phyloP scores from a whole-genome alignment of 139 green algal species.

The Zygnema cylindricum region DNA sequence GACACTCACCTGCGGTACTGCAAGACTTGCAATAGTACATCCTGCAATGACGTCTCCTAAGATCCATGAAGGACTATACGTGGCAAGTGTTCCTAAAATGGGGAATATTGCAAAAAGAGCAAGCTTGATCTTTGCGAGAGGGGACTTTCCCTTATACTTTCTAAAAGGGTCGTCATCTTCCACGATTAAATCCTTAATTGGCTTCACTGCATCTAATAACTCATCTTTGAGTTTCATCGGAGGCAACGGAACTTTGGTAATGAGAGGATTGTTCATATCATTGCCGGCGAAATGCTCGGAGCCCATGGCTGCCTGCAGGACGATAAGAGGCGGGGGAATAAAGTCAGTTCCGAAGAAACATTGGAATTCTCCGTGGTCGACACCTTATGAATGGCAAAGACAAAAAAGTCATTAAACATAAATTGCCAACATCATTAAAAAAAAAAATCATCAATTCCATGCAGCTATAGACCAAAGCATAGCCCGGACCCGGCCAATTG shows the following conservation, averaged over 20 bases:
- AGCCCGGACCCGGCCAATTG: too few relatives aligned
- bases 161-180: slow-evolving; percentile 40
- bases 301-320: too few relatives aligned
- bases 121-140: slow-evolving; percentile 10
- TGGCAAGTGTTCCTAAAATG: slow-evolving; percentile 22
- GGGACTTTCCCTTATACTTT: slow-evolving; percentile 31
- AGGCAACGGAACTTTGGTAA: neutral
- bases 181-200: slow-evolving; percentile 32
- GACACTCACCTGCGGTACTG: slow-evolving; percentile 57
- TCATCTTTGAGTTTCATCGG: neutral
- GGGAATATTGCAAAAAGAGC: slow-evolving; percentile 33
- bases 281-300: too few relatives aligned
- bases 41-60: slow-evolving; percentile 52
- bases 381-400: too few relatives aligned
- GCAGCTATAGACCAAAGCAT: too few relatives aligned
- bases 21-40: slow-evolving; percentile 54
- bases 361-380: too few relatives aligned
- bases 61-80: slow-evolving; percentile 34
- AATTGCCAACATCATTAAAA: too few relatives aligned
- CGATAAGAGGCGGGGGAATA: too few relatives aligned
- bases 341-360: too few relatives aligned
- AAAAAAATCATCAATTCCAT: too few relatives aligned
- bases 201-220: neutral
- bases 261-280: too few relatives aligned
- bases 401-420: too few relatives aligned